Evolutionary conservation across 2,329 filamentous ascomycete species (phyloP), one percentile per base, ranked within the genome.

Genomic region (Botrytis fragariae): DNA sequence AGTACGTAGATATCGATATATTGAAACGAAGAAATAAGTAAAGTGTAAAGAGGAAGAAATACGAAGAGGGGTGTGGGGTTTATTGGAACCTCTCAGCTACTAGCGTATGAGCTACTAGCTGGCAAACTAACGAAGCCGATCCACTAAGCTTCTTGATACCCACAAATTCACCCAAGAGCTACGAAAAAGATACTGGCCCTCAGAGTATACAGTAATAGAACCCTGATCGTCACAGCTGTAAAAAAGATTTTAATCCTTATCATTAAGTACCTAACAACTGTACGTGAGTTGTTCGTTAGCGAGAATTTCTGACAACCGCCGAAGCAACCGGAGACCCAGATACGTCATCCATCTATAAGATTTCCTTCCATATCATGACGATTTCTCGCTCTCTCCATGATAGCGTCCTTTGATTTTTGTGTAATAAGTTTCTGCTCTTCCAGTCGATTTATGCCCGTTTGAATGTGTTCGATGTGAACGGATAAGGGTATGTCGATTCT

Each of bases 401-500:
- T 83, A 48, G 91, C 87, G 60, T 89, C 85, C 83, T 92, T 90
- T 25, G 88, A 82, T 44, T 84, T 86, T 71, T 87, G 84, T 29
- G 89, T 87, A 74, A 88, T 87, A 60, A 87, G 85, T 74, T 92
- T 85, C 64, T 90, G 89, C 35, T 84, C 82, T 80, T 93, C 90
- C 74, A 96, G 83, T 75, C 93, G 85, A 81, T 94, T 91, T 1
- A 95, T 89, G 0, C 92, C 91, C 67, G 89, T 84, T 73, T 92
- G 86, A 75, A 96, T 94, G 72, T 89, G 90, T 77, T 93, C 90
- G 59, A 96, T 90, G 79, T 96, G 92, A 60, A 93, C 90, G 69
- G 87, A 87, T 7, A 96, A 83, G 4, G 92, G 92, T 16, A 93
- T 85, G 42, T 85, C 83, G 4, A 78, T 81, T 12, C 83, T 83